Evolutionary conservation across 306 rosid genomes (phyloP).

Genomic region (Cicer bijugum): DNA sequence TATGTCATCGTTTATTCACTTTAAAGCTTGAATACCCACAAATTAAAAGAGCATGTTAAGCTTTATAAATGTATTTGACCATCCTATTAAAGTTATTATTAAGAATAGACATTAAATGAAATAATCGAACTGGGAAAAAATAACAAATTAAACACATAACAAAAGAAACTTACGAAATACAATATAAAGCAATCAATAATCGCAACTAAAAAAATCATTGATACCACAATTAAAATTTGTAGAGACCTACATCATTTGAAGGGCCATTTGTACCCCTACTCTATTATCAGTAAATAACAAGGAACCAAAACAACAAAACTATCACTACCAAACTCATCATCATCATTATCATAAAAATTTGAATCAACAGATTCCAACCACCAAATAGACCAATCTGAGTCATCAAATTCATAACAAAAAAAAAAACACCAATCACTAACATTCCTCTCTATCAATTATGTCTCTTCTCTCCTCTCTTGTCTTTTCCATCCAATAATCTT

Average conservation of each 20-base stretch:
- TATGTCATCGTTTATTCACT: background rate
- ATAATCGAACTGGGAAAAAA: background rate
- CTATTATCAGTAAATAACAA: background rate
- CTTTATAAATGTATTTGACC: background rate
- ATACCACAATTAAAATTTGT: background rate
- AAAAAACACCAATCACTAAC: too few species aligned
- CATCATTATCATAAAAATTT: too few species aligned
- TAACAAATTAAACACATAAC: background rate
- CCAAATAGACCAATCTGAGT: too few species aligned
- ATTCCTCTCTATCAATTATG: too few species aligned
- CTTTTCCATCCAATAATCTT: too few species aligned
- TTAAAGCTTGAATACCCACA: background rate
- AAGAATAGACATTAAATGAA: background rate
- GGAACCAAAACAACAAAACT: too few species aligned
- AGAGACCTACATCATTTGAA: background rate
- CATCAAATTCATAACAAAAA: too few species aligned
- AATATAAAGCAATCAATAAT: background rate
- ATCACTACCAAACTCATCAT: too few species aligned
- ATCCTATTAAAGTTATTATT: background rate
- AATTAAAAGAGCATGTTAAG: background rate
- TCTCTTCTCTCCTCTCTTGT: too few species aligned
- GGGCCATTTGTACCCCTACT: background rate
- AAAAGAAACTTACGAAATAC: background rate
- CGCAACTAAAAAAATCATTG: too few species aligned
- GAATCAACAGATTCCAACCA: too few species aligned